Percentiles rank a stretch among this genome's conserved stretches.
Conservation (phyloP, 768 basidiomycete species). For the Neoboletus magnificus region DNA sequence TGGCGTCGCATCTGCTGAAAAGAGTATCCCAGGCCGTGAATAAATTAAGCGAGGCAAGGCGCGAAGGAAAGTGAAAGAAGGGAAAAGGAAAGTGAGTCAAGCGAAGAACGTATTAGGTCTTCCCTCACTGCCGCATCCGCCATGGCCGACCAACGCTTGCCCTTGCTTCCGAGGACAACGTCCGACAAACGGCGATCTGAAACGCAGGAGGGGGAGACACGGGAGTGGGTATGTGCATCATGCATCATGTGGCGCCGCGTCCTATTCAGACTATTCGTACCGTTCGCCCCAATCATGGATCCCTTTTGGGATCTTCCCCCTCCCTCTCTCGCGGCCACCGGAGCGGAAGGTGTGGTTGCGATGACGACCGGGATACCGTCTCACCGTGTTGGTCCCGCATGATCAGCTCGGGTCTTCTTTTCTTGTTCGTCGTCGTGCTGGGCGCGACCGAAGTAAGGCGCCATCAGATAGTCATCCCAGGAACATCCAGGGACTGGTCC, state of each 20-base stretch:
- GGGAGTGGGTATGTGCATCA: background rate
- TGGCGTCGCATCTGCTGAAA: background rate
- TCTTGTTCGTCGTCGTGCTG: background rate
- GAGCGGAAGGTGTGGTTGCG: conserved; percentile 14
- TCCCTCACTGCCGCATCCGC: background rate
- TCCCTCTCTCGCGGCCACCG: conserved; percentile 9
- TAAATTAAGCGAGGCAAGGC: background rate
- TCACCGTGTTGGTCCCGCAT: conserved; percentile 30
- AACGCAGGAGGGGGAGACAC: background rate
- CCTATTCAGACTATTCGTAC: background rate
- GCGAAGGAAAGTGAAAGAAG: background rate
- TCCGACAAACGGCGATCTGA: conserved; percentile 9
- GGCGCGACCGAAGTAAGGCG: background rate
- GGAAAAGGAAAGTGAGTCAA: background rate
- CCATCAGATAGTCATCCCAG: conserved; percentile 6
- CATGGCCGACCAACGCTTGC: background rate
- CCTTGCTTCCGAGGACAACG: background rate
- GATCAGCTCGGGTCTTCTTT: conserved; percentile 26
- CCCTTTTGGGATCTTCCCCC: background rate
- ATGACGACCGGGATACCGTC: conserved; percentile 30
- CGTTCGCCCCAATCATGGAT: background rate
- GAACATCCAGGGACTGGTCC: background rate
- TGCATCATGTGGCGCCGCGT: background rate
- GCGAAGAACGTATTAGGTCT: background rate
- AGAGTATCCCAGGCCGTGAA: background rate